These are phyloP conservation scores for Globisporangium orthogonon DNA, from an alignment of 352 stramenopile genomes.

Conservation along the genomic window DNA sequence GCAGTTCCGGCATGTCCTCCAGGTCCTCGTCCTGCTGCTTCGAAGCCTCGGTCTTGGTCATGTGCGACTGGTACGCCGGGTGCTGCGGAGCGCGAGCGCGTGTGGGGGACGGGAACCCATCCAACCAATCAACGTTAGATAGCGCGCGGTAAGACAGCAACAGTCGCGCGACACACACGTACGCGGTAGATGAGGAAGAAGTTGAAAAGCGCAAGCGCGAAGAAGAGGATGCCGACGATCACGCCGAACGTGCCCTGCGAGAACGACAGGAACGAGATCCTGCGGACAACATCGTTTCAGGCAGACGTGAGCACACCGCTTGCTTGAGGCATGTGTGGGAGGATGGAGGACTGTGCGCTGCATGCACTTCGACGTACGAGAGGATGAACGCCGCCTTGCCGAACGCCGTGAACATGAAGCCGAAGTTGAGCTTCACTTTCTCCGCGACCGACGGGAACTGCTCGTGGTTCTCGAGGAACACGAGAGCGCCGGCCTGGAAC, in stretches of 20 bases:
- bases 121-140: too few relatives aligned
- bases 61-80: conserved; percentile 70
- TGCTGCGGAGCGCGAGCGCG: conserved; percentile 30
- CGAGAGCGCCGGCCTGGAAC: conserved; percentile 50
- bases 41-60: conserved; percentile 53
- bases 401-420: conserved; percentile 85
- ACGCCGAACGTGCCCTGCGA: conserved; percentile 78
- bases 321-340: too few relatives aligned
- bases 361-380: conserved; percentile 33
- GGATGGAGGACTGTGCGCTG: neutral
- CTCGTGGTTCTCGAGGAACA: conserved; percentile 84
- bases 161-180: conserved; percentile 13
- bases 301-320: neutral
- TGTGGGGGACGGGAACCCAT: conserved; percentile 2
- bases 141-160: too few relatives aligned
- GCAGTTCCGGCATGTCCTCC: conserved; percentile 71
- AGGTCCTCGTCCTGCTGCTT: conserved; percentile 55
- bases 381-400: conserved; percentile 82
- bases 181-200: conserved; percentile 84
- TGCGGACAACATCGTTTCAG: conserved; percentile 6
- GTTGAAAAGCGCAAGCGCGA: conserved; percentile 76
- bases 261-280: conserved; percentile 76
- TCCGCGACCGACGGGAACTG: conserved; percentile 70
- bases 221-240: conserved; percentile 67
- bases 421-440: conserved; percentile 84